phyloP scores from a whole-genome alignment of 1,139 yeast genomes.

The Eremothecium gossypii region DNA sequence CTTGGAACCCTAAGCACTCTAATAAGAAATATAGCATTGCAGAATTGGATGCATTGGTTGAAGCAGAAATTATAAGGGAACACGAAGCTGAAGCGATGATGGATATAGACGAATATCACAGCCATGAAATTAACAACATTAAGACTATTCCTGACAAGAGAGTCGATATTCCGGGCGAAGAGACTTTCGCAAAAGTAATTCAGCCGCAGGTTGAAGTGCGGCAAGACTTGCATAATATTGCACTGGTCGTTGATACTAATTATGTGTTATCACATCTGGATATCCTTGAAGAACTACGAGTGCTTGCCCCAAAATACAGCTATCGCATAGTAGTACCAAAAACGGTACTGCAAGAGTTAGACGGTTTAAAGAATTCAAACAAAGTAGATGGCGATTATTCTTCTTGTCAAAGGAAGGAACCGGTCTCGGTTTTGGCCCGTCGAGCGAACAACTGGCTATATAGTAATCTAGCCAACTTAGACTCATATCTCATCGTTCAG shows the following conservation, averaged over 20 bases:
- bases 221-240: slow-evolving; percentile 2
- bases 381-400: slow-evolving; percentile 8
- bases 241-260: slow-evolving; percentile 67
- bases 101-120: slow-evolving; percentile 40
- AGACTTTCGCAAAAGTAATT: neutral
- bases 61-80: neutral
- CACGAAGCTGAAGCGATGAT: slow-evolving; percentile 32
- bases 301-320: slow-evolving; percentile 34
- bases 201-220: too few species aligned
- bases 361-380: slow-evolving; percentile 55
- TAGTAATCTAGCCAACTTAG: slow-evolving; percentile 43
- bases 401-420: slow-evolving; percentile 12
- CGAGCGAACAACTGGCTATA: slow-evolving; percentile 76
- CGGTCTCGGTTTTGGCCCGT: slow-evolving; percentile 55
- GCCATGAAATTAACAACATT: slow-evolving; percentile 30
- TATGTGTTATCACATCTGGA: slow-evolving; percentile 58
- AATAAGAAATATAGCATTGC: neutral
- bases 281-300: slow-evolving; percentile 42
- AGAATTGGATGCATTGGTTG: neutral
- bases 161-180: neutral
- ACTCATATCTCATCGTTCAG: slow-evolving; percentile 56
- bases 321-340: slow-evolving; percentile 57
- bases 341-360: slow-evolving; percentile 65
- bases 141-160: slow-evolving; percentile 1
- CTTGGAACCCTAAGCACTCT: too few species aligned